Conservation (phyloP, 2,329 filamentous ascomycete species). For the Venturia asperata region DNA sequence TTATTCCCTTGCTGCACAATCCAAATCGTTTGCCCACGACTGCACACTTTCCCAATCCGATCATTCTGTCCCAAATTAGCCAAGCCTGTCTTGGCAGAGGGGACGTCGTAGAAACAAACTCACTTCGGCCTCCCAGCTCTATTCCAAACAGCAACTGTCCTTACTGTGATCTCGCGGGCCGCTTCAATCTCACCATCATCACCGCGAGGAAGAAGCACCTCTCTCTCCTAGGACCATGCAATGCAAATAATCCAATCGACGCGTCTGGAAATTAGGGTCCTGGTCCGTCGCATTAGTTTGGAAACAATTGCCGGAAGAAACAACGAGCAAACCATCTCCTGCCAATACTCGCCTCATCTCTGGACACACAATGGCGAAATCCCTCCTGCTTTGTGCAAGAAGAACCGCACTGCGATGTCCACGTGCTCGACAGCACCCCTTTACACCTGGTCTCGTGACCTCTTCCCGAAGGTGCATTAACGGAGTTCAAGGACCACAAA, state of each 20-base stretch:
- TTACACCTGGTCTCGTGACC: conserved; percentile 6
- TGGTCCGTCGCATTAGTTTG: not conserved
- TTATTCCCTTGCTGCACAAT: no score
- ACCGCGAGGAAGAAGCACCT: not conserved
- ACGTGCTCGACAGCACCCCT: not conserved
- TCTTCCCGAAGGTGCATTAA: conserved; percentile 8
- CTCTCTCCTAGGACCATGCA: not conserved
- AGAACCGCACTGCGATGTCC: not conserved
- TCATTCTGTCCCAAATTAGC: not conserved
- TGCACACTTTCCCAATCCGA: not conserved
- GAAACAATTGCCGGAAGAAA: conserved; percentile 6
- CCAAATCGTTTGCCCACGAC: no score
- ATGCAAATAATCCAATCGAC: not conserved
- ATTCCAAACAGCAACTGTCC: conserved; percentile 4
- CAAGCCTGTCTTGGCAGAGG: not conserved
- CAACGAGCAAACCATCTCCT: not conserved
- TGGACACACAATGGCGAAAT: not conserved
- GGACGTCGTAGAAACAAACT: not conserved
- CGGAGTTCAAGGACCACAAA: conserved; percentile 24
- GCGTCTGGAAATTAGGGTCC: not conserved
- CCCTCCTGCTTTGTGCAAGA: not conserved
- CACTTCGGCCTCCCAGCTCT: not conserved
- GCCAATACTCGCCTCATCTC: not conserved
- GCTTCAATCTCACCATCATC: not conserved
- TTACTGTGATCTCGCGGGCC: not conserved